Evolutionary conservation across 2,329 filamentous ascomycete genomes (phyloP).

Genomic region (Thelonectria discophora): DNA sequence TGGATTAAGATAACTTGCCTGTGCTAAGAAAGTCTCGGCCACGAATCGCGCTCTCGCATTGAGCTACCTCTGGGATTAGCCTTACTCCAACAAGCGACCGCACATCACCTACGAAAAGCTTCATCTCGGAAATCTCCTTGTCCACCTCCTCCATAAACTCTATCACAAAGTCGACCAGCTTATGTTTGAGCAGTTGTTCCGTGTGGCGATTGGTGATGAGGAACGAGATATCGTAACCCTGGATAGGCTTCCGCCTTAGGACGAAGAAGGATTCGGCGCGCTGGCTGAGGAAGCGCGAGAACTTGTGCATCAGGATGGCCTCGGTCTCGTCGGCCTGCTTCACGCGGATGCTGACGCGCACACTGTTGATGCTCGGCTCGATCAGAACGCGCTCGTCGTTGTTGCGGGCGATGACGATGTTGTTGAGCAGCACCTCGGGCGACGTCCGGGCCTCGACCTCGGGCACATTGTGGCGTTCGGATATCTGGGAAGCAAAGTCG

Average conservation of each 20-base stretch:
- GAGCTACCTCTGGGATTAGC: too few species aligned
- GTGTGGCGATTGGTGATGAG: not conserved
- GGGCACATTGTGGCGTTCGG: constrained; percentile 4
- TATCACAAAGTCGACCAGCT: too few species aligned
- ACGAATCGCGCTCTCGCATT: too few species aligned
- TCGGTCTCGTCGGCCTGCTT: constrained; percentile 99
- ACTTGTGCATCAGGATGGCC: constrained; percentile 97
- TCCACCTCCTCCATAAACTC: too few species aligned
- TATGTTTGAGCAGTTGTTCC: too few species aligned
- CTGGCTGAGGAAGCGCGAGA: constrained; percentile 88
- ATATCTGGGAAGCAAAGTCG: too few species aligned
- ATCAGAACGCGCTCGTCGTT: constrained; percentile 97
- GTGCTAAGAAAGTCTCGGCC: too few species aligned
- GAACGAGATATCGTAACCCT: constrained; percentile 1
- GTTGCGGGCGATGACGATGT: constrained; percentile 90
- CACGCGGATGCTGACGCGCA: constrained; percentile 97
- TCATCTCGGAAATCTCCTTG: too few species aligned
- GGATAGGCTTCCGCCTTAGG: constrained; percentile 81
- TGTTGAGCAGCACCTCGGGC: constrained; percentile 89
- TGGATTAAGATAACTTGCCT: too few species aligned
- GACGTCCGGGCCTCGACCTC: constrained; percentile 94
- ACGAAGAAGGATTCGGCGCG: constrained; percentile 66
- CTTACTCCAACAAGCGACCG: too few species aligned
- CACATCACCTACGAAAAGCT: too few species aligned
- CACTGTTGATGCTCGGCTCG: constrained; percentile 95